phyloP scores from a whole-genome alignment of 352 stramenopile genomes.

The Lagenidium giganteum region DNA sequence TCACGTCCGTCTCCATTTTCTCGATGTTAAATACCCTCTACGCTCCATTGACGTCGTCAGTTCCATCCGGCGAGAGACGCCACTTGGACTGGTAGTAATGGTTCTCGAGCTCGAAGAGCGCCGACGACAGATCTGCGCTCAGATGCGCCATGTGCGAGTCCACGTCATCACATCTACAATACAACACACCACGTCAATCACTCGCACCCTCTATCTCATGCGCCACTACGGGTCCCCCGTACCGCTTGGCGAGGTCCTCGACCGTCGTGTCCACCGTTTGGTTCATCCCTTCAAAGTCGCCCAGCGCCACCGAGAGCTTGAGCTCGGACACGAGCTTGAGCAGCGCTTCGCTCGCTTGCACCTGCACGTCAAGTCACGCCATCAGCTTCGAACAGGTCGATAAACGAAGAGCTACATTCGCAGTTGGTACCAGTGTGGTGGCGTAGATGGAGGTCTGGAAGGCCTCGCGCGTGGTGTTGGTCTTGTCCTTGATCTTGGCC shows the following conservation, averaged over 20 bases:
- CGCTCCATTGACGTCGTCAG: neutral
- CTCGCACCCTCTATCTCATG: too few relatives aligned
- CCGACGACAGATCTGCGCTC: slow-evolving; percentile 72
- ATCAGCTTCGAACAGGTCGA: neutral
- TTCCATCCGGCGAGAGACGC: slow-evolving; percentile 26
- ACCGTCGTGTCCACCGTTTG: slow-evolving; percentile 72
- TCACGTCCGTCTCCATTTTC: neutral
- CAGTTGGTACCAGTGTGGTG: slow-evolving; percentile 49
- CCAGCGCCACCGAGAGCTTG: slow-evolving; percentile 72
- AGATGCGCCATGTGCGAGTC: slow-evolving; percentile 74
- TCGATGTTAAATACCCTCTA: neutral
- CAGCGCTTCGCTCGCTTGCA: slow-evolving; percentile 76
- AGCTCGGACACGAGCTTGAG: slow-evolving; percentile 80
- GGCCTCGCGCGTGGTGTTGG: slow-evolving; percentile 72
- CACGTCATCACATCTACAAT: slow-evolving; percentile 67
- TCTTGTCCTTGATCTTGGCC: slow-evolving; percentile 76
- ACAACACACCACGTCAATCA: slow-evolving; percentile 1
- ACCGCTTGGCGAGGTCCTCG: slow-evolving; percentile 69
- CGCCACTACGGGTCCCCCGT: too few relatives aligned
- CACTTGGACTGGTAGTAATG: slow-evolving; percentile 85
- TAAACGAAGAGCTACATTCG: neutral
- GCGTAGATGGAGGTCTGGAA: slow-evolving; percentile 82
- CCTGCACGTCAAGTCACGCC: slow-evolving; percentile 7
- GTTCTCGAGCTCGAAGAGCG: slow-evolving; percentile 77
- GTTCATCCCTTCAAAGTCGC: slow-evolving; percentile 84